These are phyloP conservation scores for Lignosus rhinocerotis DNA, from an alignment of 1,284 basidiomycete species.

Conservation along the genomic window DNA sequence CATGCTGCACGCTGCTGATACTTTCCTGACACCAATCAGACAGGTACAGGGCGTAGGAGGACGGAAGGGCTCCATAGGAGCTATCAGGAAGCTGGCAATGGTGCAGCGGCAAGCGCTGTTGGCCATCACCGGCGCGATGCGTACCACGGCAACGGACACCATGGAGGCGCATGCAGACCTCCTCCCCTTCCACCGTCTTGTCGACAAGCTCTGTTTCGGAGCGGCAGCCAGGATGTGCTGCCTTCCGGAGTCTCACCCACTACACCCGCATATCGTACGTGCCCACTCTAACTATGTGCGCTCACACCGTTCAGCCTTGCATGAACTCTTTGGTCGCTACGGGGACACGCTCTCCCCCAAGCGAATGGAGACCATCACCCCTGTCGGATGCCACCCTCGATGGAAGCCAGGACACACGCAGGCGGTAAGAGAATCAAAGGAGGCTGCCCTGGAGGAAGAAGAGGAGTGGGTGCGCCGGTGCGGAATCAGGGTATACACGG, in stretches of 20 bases:
- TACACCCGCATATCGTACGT: slow-evolving; percentile 15
- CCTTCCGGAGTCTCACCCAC: slow-evolving; percentile 36
- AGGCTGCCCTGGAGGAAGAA: not conserved
- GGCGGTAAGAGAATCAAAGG: not conserved
- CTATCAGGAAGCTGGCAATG: slow-evolving; percentile 17
- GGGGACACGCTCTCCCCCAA: not conserved
- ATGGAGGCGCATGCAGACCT: slow-evolving; percentile 36
- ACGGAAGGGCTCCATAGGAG: slow-evolving; percentile 14
- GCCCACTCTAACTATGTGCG: slow-evolving; percentile 15
- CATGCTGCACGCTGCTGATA: slow-evolving; percentile 37
- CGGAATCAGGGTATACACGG: slow-evolving; percentile 13
- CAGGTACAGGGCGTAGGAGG: slow-evolving; percentile 4
- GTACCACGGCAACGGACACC: slow-evolving; percentile 33
- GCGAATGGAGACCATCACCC: not conserved
- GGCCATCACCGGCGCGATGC: slow-evolving; percentile 36
- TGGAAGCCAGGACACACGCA: not conserved
- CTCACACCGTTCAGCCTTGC: slow-evolving; percentile 20
- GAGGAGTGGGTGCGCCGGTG: not conserved
- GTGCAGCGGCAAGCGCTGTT: slow-evolving; percentile 37
- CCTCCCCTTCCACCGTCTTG: slow-evolving; percentile 30
- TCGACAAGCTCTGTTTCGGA: slow-evolving; percentile 29
- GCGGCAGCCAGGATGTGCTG: slow-evolving; percentile 34
- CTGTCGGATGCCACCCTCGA: not conserved
- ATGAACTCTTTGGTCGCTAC: slow-evolving; percentile 25
- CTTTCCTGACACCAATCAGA: slow-evolving; percentile 33